Evolutionary conservation across 2,329 filamentous ascomycete genomes (phyloP).

Genomic region (Arthrobotrys musiformis): DNA sequence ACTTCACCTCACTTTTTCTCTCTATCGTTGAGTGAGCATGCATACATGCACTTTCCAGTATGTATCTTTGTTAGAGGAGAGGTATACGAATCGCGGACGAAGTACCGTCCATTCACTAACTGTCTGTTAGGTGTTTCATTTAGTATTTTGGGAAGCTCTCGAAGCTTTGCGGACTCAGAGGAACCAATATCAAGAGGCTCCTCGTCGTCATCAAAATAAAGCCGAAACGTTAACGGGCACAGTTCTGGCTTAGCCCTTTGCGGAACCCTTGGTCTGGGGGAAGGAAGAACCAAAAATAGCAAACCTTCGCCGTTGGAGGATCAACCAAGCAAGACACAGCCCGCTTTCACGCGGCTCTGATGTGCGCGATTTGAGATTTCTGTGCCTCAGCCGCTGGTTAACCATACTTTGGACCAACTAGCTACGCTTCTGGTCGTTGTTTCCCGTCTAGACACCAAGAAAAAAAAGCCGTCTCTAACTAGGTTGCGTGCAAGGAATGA

Average conservation of each 20-base stretch:
- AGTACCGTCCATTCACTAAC: not conserved
- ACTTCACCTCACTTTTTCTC: no score
- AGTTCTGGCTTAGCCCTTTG: slow-evolving; percentile 29
- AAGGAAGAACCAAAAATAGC: slow-evolving; percentile 13
- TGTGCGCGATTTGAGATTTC: slow-evolving; percentile 4
- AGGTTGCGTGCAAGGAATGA: not conserved
- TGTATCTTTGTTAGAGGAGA: not conserved
- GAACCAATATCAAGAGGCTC: not conserved
- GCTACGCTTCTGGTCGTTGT: not conserved
- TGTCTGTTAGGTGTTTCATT: no score
- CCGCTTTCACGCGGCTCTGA: slow-evolving; percentile 16
- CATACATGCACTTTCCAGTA: no score
- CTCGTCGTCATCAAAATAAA: slow-evolving; percentile 35
- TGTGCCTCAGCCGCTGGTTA: slow-evolving; percentile 14
- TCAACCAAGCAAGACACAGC: slow-evolving; percentile 15
- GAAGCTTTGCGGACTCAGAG: not conserved
- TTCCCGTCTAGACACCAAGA: not conserved
- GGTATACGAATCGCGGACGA: no score
- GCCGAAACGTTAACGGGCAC: slow-evolving; percentile 37
- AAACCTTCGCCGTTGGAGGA: slow-evolving; percentile 4
- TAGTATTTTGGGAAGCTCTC: no score
- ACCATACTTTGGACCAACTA: not conserved
- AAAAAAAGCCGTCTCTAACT: not conserved
- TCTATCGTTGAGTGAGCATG: no score
- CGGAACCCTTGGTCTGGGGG: not conserved